A percentile compares a stretch with the other conserved stretches of the same genome.
Evolutionary conservation across 352 stramenopile species (phyloP).

Genomic region (Phytophthora melonis): DNA sequence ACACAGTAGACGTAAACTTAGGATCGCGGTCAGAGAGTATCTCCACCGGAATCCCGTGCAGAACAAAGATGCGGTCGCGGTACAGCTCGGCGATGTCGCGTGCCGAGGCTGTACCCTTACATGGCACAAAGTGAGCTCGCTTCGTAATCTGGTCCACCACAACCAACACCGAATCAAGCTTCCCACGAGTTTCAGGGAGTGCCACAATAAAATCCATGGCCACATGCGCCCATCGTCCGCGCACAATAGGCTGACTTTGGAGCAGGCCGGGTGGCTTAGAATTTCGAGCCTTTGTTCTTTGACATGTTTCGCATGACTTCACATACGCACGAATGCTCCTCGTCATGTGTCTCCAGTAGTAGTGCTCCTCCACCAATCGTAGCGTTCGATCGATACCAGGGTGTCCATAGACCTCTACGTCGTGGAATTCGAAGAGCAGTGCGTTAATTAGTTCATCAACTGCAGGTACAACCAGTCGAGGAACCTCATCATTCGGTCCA

Average conservation of each 20-base stretch:
- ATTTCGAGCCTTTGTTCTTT: too few relatives aligned
- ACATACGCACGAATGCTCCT: background rate
- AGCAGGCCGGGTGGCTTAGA: too few relatives aligned
- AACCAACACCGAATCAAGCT: slow-evolving; percentile 10
- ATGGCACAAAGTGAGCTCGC: slow-evolving; percentile 15
- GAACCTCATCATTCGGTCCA: background rate
- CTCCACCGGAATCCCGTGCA: background rate
- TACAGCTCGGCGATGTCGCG: background rate
- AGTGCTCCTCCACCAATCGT: background rate
- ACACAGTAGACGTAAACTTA: background rate
- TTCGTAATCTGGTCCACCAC: slow-evolving; percentile 14
- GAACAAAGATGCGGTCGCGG: slow-evolving; percentile 9
- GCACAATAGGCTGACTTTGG: too few relatives aligned
- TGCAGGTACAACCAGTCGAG: background rate
- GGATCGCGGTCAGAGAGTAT: background rate
- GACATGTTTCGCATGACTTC: background rate
- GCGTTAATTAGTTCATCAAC: background rate
- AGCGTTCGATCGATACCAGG: background rate
- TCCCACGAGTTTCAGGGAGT: too few relatives aligned
- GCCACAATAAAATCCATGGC: too few relatives aligned
- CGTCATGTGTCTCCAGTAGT: background rate
- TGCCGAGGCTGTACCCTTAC: slow-evolving; percentile 5
- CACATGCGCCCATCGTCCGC: too few relatives aligned
- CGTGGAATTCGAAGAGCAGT: background rate
- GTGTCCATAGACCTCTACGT: background rate